phyloP scores from a whole-genome alignment of 306 rosid genomes.

The Nissolia schottii region DNA sequence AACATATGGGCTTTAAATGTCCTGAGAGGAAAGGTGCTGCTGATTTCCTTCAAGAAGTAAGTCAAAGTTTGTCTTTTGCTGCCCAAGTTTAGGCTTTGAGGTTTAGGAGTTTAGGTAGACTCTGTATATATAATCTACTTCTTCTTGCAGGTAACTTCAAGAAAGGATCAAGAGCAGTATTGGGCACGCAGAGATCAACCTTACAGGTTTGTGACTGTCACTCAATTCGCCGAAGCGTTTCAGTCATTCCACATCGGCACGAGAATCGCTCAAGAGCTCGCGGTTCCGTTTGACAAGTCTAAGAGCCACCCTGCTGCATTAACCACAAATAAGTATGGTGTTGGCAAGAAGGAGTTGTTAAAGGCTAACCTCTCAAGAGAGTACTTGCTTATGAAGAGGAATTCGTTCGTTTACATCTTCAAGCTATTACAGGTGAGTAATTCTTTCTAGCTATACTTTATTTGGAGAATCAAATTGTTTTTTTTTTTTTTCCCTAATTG shows the following conservation, averaged over 20 bases:
- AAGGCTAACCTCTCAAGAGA: constrained; percentile 39
- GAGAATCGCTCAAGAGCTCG: background rate
- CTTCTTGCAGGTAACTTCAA: background rate
- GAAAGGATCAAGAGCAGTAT: constrained; percentile 3
- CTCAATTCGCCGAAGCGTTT: constrained; percentile 22
- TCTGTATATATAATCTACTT: background rate
- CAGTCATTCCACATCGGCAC: constrained; percentile 2
- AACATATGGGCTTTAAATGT: constrained; percentile 47
- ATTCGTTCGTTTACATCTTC: constrained; percentile 36
- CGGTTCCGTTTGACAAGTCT: constrained; percentile 34
- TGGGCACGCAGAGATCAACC: background rate
- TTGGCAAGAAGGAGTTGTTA: constrained; percentile 22
- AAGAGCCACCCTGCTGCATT: constrained; percentile 40
- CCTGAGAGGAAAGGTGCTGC: constrained; percentile 33
- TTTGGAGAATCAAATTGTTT: too few species aligned
- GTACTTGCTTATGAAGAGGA: constrained; percentile 42
- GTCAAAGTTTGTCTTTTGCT: background rate
- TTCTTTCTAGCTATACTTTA: background rate
- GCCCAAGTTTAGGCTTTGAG: too few species aligned
- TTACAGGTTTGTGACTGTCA: constrained; percentile 16
- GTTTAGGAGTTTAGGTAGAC: background rate
- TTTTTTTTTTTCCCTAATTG: background rate
- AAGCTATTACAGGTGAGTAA: constrained; percentile 22
- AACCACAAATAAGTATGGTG: constrained; percentile 28
- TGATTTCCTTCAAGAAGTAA: constrained; percentile 15